Percentiles rank a stretch among this genome's conserved stretches.
Conservation (phyloP, 257 asterid species). For the Petunia secreta region DNA sequence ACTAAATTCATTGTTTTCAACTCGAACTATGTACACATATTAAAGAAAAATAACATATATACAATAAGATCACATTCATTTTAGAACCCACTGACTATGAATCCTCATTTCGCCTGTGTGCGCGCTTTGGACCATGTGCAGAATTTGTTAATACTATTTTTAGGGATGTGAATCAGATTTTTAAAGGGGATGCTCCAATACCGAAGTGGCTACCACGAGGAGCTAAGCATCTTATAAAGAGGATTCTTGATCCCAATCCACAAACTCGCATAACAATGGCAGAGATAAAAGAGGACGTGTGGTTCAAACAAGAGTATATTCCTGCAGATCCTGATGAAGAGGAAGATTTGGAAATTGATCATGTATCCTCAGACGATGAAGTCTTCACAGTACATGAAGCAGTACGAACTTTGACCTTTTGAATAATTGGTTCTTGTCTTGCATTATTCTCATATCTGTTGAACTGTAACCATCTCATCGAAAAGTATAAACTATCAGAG, state of each 20-base stretch:
- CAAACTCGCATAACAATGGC: constrained; percentile 66
- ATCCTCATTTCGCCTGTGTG: no score
- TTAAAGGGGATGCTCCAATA: constrained; percentile 80
- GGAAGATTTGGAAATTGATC: constrained; percentile 53
- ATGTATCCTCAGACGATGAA: constrained; percentile 53
- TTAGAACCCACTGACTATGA: no score
- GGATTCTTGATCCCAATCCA: constrained; percentile 94
- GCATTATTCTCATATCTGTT: background rate
- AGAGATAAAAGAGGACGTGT: constrained; percentile 74
- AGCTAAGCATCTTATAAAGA: constrained; percentile 74
- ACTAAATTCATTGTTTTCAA: no score
- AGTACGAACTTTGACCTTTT: constrained; percentile 32
- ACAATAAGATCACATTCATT: no score
- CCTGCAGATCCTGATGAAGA: constrained; percentile 61
- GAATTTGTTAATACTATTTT: constrained; percentile 6
- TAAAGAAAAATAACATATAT: no score
- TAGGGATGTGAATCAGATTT: constrained; percentile 52
- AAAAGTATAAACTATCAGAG: background rate
- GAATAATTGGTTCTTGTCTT: background rate
- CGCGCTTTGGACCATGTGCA: no score
- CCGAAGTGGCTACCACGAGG: constrained; percentile 91
- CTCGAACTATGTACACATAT: no score
- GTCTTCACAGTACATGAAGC: constrained; percentile 53
- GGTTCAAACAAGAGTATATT: constrained; percentile 82
- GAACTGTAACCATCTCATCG: background rate